A percentile compares a stretch with the other conserved stretches of the same genome.
Evolutionary conservation across 2,329 filamentous ascomycete species (phyloP).

Genomic region (Davidsoniella virescens): DNA sequence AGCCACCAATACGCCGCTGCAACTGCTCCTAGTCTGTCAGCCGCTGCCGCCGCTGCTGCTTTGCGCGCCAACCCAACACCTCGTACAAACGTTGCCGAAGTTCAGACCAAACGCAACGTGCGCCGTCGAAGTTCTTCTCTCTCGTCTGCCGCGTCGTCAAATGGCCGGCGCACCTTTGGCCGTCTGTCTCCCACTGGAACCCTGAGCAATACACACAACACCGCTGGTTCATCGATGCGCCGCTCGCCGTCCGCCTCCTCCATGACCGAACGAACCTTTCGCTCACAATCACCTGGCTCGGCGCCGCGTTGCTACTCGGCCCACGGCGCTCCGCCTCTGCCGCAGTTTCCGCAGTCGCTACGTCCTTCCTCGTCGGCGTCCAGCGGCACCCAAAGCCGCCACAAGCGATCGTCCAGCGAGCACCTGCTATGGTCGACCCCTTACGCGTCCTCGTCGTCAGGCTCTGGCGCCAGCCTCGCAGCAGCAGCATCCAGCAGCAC

Average conservation of each 20-base stretch:
- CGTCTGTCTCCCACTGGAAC: slow-evolving; percentile 1
- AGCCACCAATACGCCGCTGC: slow-evolving; percentile 30
- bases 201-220: background rate
- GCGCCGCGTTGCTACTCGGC: slow-evolving; percentile 25
- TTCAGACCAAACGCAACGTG: slow-evolving; percentile 74
- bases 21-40: slow-evolving; percentile 52
- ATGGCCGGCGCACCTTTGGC: slow-evolving; percentile 16
- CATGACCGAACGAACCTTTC: slow-evolving; percentile 80
- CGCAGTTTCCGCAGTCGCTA: background rate
- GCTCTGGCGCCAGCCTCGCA: slow-evolving; percentile 22
- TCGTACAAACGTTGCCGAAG: slow-evolving; percentile 62
- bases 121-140: slow-evolving; percentile 51
- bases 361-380: background rate
- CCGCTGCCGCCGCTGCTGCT: slow-evolving; percentile 73
- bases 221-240: slow-evolving; percentile 26
- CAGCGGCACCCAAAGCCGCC: slow-evolving; percentile 33
- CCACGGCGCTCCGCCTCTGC: slow-evolving; percentile 23
- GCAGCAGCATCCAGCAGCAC: background rate
- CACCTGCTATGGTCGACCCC: slow-evolving; percentile 9
- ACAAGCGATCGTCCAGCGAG: slow-evolving; percentile 32
- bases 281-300: slow-evolving; percentile 50
- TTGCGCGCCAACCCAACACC: slow-evolving; percentile 62
- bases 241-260: slow-evolving; percentile 57
- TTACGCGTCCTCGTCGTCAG: slow-evolving; percentile 22
- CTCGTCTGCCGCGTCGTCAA: slow-evolving; percentile 35